Evolutionary conservation across 768 basidiomycete species (phyloP), one percentile per base, ranked within the genome.

Genomic region (Lactifluus subvellereus): DNA sequence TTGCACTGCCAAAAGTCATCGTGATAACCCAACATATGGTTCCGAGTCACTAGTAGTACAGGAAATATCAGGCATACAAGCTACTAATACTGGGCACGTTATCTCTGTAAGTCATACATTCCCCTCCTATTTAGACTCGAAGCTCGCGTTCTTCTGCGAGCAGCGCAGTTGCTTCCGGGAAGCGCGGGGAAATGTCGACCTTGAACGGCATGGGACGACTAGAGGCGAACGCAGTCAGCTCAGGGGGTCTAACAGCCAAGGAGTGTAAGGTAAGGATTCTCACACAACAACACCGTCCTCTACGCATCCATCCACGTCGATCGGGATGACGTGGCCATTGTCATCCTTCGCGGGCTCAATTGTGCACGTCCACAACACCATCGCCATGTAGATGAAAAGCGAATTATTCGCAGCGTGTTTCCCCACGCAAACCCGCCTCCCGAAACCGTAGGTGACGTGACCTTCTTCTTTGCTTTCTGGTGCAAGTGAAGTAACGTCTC

Each of bases 391-490:
- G 40, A 63, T 59, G 65, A 51, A 62, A 9, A 62, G 55, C 20
- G 61, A 50, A 11, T 63, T 57, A 52, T 62, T 62, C 13, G 52
- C 47, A 37, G 55, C 52, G 14, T 66, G 57, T 20, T 58, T 64
- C 20, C 53, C 57, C 30, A 65, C 49, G 18, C 59, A 66, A 20
- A 65, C 20, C 18, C 47, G 51, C 27, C 52, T 51, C 9, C 56
- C 64, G n/a, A 61, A 65, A n/a, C 60, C 60, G 14, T 56, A 65
- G 1, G 64, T 62, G 50, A 65, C 32, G 38, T 61, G 60, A 32
- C 55, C 52, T 11, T 59, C 64, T 20, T 62, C 61, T 42, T 51
- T 55, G 10, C 50, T 66, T 22, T 59, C 65, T 2, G 61, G 30
- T 27, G 65, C 42, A 45, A 16, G 32, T 30, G 52, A 42, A 1